Percentiles rank a stretch among this genome's conserved stretches.
phyloP scores from a whole-genome alignment of 2,329 filamentous ascomycete genomes.

The Colletotrichum cuscutae region DNA sequence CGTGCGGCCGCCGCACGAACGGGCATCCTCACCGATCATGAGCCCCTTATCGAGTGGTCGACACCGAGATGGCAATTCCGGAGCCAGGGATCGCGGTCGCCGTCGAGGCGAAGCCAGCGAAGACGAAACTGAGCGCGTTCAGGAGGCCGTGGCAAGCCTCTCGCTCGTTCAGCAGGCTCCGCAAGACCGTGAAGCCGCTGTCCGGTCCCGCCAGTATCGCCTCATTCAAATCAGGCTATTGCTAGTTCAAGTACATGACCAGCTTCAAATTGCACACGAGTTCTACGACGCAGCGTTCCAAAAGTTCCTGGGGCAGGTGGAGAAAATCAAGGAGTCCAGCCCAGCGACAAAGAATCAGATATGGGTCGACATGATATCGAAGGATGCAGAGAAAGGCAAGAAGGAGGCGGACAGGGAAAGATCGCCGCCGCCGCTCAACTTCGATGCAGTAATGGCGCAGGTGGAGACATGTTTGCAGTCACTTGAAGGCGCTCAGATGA shows the following conservation, averaged over 20 bases:
- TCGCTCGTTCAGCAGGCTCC: neutral
- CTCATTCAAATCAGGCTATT: slow-evolving; percentile 14
- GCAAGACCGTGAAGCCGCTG: neutral
- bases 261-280: slow-evolving; percentile 18
- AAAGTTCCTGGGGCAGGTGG: neutral
- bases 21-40: neutral
- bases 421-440: neutral
- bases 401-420: neutral
- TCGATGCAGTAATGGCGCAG: neutral
- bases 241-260: slow-evolving; percentile 6
- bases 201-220: neutral
- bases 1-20: neutral
- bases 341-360: slow-evolving; percentile 8
- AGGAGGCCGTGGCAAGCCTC: neutral
- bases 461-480: slow-evolving; percentile 11
- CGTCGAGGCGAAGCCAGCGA: neutral
- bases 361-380: slow-evolving; percentile 18
- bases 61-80: neutral
- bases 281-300: neutral
- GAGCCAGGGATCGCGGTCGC: too few relatives aligned
- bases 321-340: neutral
- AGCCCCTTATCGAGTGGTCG: neutral
- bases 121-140: neutral
- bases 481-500: neutral
- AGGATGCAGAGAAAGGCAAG: neutral